A percentile compares a stretch with the other conserved stretches of the same genome.
Conservation (phyloP, 2,329 filamentous ascomycete species). For the Verticillium albo-atrum region DNA sequence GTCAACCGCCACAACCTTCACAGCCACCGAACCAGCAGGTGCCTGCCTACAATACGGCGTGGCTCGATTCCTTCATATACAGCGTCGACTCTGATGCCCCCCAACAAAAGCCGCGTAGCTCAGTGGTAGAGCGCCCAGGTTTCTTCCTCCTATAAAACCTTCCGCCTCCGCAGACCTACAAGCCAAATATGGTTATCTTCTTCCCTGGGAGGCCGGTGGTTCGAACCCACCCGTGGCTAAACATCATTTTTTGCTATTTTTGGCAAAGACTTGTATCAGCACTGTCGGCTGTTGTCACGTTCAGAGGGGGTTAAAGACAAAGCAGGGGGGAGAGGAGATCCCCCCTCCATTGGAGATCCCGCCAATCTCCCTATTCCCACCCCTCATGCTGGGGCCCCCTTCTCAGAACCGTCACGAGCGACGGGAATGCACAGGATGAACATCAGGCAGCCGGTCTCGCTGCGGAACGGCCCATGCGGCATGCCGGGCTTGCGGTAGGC, state of each 20-base stretch:
- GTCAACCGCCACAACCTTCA: too few species aligned
- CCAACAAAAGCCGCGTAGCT: not conserved
- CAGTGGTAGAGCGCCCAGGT: not conserved
- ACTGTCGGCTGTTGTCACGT: too few species aligned
- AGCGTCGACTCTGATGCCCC: not conserved
- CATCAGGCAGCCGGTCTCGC: constrained; percentile 28
- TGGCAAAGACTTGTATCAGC: too few species aligned
- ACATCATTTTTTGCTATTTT: too few species aligned
- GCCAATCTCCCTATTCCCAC: not conserved
- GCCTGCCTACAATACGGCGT: too few species aligned
- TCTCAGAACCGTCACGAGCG: constrained; percentile 4
- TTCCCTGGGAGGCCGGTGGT: not conserved
- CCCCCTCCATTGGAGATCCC: too few species aligned
- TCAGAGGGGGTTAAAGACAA: too few species aligned
- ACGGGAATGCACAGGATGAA: constrained; percentile 21
- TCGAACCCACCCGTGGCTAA: not conserved
- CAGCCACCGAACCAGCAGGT: too few species aligned
- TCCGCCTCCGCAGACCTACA: not conserved
- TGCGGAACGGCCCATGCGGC: constrained; percentile 32
- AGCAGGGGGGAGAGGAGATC: too few species aligned
- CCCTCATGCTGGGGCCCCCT: not conserved
- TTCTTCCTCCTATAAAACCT: not conserved
- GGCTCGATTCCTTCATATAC: not conserved
- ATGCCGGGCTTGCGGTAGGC: constrained; percentile 34
- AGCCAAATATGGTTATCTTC: not conserved